A percentile compares a stretch with the other conserved stretches of the same genome.
These are phyloP conservation scores for Plantago elongata DNA, from an alignment of 257 asterid genomes.

Conservation along the genomic window DNA sequence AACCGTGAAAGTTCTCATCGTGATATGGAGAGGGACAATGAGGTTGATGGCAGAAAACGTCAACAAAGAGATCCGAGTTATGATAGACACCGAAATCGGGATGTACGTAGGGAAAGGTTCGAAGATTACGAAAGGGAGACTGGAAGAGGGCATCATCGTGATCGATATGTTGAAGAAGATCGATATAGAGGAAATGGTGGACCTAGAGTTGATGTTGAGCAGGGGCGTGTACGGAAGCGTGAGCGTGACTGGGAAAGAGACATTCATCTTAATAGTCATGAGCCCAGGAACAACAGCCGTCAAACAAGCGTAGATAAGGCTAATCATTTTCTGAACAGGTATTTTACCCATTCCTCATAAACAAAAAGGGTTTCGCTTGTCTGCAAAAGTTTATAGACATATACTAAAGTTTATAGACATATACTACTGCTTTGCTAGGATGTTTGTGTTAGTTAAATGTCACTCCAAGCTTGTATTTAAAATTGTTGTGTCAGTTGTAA, in stretches of 20 bases:
- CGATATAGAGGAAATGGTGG: slow-evolving; percentile 35
- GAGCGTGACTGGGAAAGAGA: slow-evolving; percentile 55
- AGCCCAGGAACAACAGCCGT: slow-evolving; percentile 39
- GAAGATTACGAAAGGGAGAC: slow-evolving; percentile 40
- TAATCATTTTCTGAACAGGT: slow-evolving; percentile 43
- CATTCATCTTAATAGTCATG: slow-evolving; percentile 39
- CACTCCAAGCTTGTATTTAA: too few relatives aligned
- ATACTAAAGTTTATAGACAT: slow-evolving; percentile 6
- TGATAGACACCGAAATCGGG: slow-evolving; percentile 40
- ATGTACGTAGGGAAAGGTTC: slow-evolving; percentile 47
- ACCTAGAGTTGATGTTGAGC: slow-evolving; percentile 37
- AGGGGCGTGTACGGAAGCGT: slow-evolving; percentile 45
- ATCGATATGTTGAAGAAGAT: slow-evolving; percentile 43
- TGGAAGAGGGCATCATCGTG: slow-evolving; percentile 52
- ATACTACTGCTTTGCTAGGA: too few relatives aligned
- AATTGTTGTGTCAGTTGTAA: too few relatives aligned
- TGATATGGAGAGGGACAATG: slow-evolving; percentile 46
- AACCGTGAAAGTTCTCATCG: slow-evolving; percentile 47
- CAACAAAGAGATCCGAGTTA: slow-evolving; percentile 43
- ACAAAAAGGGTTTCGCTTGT: neutral
- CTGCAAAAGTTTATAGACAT: neutral
- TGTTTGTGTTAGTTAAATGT: too few relatives aligned
- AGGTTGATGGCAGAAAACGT: slow-evolving; percentile 42
- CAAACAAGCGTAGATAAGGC: slow-evolving; percentile 44
- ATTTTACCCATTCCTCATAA: slow-evolving; percentile 3